These are phyloP conservation scores for Setaria italica DNA, from an alignment of 202 grass and related monocot genomes.

Conservation along the genomic window DNA sequence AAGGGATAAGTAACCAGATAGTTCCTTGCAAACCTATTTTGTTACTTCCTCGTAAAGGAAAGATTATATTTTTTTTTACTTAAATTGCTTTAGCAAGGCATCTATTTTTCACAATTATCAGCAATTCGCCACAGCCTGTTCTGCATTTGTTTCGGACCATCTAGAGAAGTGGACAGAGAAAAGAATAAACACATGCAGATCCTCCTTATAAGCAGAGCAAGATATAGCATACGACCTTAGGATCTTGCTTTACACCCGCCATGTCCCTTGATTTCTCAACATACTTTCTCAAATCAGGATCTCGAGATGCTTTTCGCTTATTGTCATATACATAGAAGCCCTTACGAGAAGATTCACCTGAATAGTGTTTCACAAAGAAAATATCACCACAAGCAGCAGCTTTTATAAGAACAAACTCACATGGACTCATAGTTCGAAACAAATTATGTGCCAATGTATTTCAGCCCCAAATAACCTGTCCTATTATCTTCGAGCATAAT, in stretches of 20 bases:
- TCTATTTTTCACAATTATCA: constrained; percentile 4
- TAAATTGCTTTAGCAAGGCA: neutral
- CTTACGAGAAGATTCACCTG: constrained; percentile 74
- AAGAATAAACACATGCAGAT: constrained; percentile 1
- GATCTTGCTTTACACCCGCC: constrained; percentile 58
- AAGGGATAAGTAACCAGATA: neutral
- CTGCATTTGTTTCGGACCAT: constrained; percentile 24
- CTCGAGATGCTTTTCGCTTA: constrained; percentile 56
- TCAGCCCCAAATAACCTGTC: constrained; percentile 56
- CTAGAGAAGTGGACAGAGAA: neutral
- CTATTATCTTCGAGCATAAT: constrained; percentile 80
- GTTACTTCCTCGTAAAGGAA: neutral
- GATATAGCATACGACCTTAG: constrained; percentile 56
- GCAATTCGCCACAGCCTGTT: neutral
- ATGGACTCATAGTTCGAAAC: neutral
- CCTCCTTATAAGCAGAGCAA: neutral
- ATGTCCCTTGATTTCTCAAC: constrained; percentile 82
- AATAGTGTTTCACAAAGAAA: constrained; percentile 35
- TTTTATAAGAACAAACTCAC: constrained; percentile 25
- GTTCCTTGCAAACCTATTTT: neutral
- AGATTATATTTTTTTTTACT: neutral
- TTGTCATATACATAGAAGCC: constrained; percentile 86
- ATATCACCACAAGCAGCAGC: constrained; percentile 25
- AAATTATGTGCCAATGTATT: neutral
- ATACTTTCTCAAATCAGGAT: constrained; percentile 73